Evolutionary conservation across 352 stramenopile species (phyloP), one percentile per base, ranked within the genome.

Genomic region (Pseudoperonospora humuli): DNA sequence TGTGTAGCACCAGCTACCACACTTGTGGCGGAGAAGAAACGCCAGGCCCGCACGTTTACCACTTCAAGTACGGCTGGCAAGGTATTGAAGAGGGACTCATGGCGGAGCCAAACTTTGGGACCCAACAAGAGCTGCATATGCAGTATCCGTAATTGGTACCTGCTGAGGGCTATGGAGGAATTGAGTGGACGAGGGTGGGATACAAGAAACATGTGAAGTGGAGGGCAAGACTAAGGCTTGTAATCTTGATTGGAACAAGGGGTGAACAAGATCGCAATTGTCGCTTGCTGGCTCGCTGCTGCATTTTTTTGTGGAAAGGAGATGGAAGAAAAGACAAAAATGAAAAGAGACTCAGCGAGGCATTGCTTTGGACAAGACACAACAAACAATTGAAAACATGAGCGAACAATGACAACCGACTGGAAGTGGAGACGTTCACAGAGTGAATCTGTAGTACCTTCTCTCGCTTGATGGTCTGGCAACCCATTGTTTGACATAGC

Each of bases 11-110:
- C 32, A 63, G 56, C 25, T 84, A 81, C 50, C 64, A 79, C 38
- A 64, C 69, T 17, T 82, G 64, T 25, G 63, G 65, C 31, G 62
- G 54, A n/a, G 56, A 50, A 25, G 56, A 54, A 10, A 61, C 57
- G 15, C 48, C 63, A 1, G 67, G 70, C 5, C 70, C 72, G 21
- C 65, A 72, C 35, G 77, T 89, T 24, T 86, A 89, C 54, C 77
- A 86, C 53, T 89, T 81, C 55, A 86, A 89, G 56, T 86, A 86
- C 50, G 77, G 77, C 36, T 89, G 77, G 77, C 74, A 89, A 47
- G 70, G 66, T 18, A 63, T 81, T 34, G 76, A 79, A 39, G 54
- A 50, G 33, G 54, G 54, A 27, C 50, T 72, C 7, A 47, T 72
- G 50, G 37, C 34, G 25, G 57, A 65, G 23, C 32, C 58, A 18